phyloP scores from a whole-genome alignment of 129 eudicot species.

The Flaveria brownii region DNA sequence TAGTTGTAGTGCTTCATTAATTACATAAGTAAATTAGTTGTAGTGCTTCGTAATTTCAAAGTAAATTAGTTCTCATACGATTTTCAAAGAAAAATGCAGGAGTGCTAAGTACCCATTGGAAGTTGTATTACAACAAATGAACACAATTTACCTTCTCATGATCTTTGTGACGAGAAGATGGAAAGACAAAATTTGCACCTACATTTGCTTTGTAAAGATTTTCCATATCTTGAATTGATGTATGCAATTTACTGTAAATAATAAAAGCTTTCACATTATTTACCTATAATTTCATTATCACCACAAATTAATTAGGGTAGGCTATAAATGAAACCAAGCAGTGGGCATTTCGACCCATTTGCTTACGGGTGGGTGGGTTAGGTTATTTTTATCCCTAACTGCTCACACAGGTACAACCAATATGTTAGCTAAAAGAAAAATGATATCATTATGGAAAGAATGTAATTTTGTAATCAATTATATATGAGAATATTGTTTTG shows the following conservation, averaged over 20 bases:
- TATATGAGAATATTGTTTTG: not conserved
- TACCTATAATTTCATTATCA: not conserved
- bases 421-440: not conserved
- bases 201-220: slow-evolving; percentile 55
- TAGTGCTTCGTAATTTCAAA: not conserved
- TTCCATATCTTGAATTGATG: slow-evolving; percentile 69
- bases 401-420: not conserved
- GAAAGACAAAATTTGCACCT: slow-evolving; percentile 59
- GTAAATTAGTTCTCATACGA: not conserved
- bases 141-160: slow-evolving; percentile 64
- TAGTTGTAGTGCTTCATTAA: slow-evolving; percentile 5
- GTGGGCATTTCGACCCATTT: not conserved
- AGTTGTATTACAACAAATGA: slow-evolving; percentile 13
- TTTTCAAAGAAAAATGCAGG: slow-evolving; percentile 1
- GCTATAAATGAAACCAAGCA: not conserved
- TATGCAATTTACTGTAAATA: slow-evolving; percentile 63
- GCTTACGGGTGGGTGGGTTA: not conserved
- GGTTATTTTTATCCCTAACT: not conserved
- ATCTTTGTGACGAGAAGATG: slow-evolving; percentile 51
- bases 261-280: slow-evolving; percentile 22
- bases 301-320: slow-evolving; percentile 11
- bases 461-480: not conserved
- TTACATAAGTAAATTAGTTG: not conserved
- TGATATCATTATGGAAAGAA: not conserved
- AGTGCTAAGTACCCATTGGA: slow-evolving; percentile 20